Base-by-base conservation (phyloP, 1,284 basidiomycete genomes). In the Sanghuangporus sanghuang region DNA sequence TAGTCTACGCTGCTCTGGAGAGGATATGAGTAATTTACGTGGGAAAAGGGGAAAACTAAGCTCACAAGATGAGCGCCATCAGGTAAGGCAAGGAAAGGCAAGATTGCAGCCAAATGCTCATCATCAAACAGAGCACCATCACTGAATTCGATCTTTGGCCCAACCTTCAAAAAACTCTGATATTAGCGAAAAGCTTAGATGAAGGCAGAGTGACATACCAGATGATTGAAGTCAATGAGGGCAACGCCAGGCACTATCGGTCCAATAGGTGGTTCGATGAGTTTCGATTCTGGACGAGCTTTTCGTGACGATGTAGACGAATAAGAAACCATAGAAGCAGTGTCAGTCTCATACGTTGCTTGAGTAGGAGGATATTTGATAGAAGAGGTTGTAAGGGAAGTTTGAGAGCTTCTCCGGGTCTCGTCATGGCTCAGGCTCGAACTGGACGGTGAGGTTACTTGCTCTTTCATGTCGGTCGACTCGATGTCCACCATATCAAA, bases 81-180 rank as follows among this genome's bases (percentile, higher is more conserved):
- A 0, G 96, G 96, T 21, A 99, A 82, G 0, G 96, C 97, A n/a
- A 99, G 82, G 77, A 99, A 99, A 0, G 96, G 96, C 18, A 99
- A 79, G 49, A 95, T 87, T 71, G 89, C 89, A 44, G 81, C 78
- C 54, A 96, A 81, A 70, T 92, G 91, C 66, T 93, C 89, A 71
- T 96, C 88, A 39, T 91, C 84, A 66, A 89, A 86, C 49, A 96
- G 81, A 1, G 83, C 81, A 3, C 87, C 86, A 68, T 81, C 77
- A 61, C 81, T 78, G 73, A 90, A 97, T 74, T 98, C 95, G 66
- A 97, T 91, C 58, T 86, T 89, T 9, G 95, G 95, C 0, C 95
- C 95, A 61, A 96, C 89, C 92, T 95, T 32, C 27, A 2, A 68
- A 42, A 44, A 69, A 53, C 18, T 32, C 5, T 12, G 16, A 50